A percentile compares a stretch with the other conserved stretches of the same genome.
Evolutionary conservation across 192 early-diverging fungal genomes (phyloP).

Genomic region (Kappamyces sp.): DNA sequence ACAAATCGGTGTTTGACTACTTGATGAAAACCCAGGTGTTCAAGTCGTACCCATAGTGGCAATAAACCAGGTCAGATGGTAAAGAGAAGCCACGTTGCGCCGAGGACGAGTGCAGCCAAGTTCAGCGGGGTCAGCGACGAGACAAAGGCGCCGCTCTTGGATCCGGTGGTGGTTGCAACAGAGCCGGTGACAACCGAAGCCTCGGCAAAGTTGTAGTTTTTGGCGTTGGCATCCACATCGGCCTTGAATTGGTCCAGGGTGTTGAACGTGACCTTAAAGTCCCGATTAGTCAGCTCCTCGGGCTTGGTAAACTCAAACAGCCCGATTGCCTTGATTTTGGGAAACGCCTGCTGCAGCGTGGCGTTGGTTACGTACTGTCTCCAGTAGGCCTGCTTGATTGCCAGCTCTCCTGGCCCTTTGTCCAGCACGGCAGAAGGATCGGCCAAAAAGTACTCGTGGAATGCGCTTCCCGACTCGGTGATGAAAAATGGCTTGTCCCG

Average conservation of each 20-base stretch:
- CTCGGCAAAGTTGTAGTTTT: too few relatives aligned
- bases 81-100: too few relatives aligned
- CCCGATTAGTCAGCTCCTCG: constrained; percentile 31
- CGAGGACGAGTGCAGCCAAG: too few relatives aligned
- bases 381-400: constrained; percentile 34
- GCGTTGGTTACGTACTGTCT: constrained; percentile 30
- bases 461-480: constrained; percentile 30
- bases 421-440: constrained; percentile 11
- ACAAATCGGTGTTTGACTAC: constrained; percentile 38
- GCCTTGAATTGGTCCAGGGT: too few relatives aligned
- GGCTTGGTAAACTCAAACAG: constrained; percentile 35
- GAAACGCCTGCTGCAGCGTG: constrained; percentile 26
- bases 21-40: constrained; percentile 17
- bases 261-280: constrained; percentile 19
- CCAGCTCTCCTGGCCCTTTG: constrained; percentile 26
- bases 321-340: constrained; percentile 30
- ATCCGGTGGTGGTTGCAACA: too few relatives aligned
- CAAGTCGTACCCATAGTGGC: background rate
- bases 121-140: too few relatives aligned
- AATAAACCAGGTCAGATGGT: too few relatives aligned
- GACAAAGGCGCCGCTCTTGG: too few relatives aligned
- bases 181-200: too few relatives aligned
- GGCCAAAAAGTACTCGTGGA: constrained; percentile 21
- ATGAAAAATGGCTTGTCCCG: constrained; percentile 28
- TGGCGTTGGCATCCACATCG: too few relatives aligned